Percentiles rank a stretch among this genome's conserved stretches.
Evolutionary conservation across 352 stramenopile genomes (phyloP).

Genomic region (Phytophthora foliorum): DNA sequence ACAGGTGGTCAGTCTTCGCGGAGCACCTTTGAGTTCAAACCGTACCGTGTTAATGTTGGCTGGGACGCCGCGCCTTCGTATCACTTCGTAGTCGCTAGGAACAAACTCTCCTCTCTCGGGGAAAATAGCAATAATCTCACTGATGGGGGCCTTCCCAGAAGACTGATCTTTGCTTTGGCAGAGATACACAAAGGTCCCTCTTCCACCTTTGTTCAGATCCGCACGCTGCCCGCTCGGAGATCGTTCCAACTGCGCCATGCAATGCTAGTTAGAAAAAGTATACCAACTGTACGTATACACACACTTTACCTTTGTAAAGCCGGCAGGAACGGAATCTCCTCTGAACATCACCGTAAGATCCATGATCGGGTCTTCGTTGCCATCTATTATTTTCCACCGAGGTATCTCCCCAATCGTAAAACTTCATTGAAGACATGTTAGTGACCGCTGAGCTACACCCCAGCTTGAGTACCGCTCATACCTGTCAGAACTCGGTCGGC

Average conservation of each 20-base stretch:
- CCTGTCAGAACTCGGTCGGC: constrained; percentile 47
- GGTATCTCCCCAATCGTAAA: constrained; percentile 10
- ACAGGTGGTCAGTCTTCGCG: not conserved
- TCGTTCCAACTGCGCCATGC: constrained; percentile 63
- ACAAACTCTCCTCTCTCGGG: constrained; percentile 81
- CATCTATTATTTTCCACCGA: constrained; percentile 63
- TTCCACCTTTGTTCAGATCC: constrained; percentile 85
- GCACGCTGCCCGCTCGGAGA: constrained; percentile 77
- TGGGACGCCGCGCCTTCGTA: constrained; percentile 63
- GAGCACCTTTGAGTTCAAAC: not conserved
- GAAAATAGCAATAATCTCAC: constrained; percentile 81
- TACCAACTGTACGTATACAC: not conserved
- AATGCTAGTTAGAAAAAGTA: not conserved
- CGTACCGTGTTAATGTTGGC: constrained; percentile 83
- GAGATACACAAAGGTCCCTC: constrained; percentile 83
- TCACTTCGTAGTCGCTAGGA: constrained; percentile 81
- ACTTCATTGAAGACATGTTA: constrained; percentile 14
- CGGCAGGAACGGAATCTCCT: constrained; percentile 72
- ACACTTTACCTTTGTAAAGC: constrained; percentile 73
- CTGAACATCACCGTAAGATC: constrained; percentile 86
- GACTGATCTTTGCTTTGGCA: constrained; percentile 66
- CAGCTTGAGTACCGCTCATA: constrained; percentile 2
- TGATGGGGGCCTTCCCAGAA: constrained; percentile 70
- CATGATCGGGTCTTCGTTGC: constrained; percentile 63
- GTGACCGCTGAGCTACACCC: not conserved